Base-by-base conservation (phyloP, 2,329 filamentous ascomycete genomes). In the Fusarium coffeatum region DNA sequence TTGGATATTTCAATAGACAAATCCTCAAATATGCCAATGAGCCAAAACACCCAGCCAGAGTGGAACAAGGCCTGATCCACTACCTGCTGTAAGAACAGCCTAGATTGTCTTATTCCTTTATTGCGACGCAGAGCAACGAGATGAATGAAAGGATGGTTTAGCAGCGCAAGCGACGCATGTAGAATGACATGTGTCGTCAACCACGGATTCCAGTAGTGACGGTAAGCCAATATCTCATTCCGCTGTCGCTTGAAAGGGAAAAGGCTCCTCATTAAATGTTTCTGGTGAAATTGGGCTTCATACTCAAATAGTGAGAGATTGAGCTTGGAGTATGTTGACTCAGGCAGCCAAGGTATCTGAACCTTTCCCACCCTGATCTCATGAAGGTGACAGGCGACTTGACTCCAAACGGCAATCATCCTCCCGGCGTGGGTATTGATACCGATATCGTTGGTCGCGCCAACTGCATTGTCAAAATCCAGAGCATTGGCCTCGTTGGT, bases 31-130 rank as follows among this genome's bases (percentile, higher is more conserved):
- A 64, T 64, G 2, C 60, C 60, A n/a, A 64, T 34, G 1, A 64
- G 48, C 60, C 60, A 64, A 10, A 63, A 64, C 8, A 64, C 60
- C 60, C 60, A 64, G 1, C 60, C 60, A 11, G 41, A 64, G 11
- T 64, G 60, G 8, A 64, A 64, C 0, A 64, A 15, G 0, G 60
- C 60, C 28, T 64, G 60, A 4, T 64, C 60, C 8, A 63, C 60
- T 4, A 64, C 60, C 27, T 64, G 60, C 6, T 64, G 60, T 3
- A 64, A 12, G 4, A 64, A 64, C 1, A 64, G 8, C 8, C 60
- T 55, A 3, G 60, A 64, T 15, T 64, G 58, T 0, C 60, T 40
- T 5, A 55, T 48, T 1, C 34, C 60, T 37, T 28, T 63, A 2
- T 63, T 64, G 0, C 34, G 60, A 3, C 58, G 58, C 2, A 64